These are phyloP conservation scores for Pyrenochaeta sp. DNA, from an alignment of 2,329 filamentous ascomycete genomes.

Conservation along the genomic window DNA sequence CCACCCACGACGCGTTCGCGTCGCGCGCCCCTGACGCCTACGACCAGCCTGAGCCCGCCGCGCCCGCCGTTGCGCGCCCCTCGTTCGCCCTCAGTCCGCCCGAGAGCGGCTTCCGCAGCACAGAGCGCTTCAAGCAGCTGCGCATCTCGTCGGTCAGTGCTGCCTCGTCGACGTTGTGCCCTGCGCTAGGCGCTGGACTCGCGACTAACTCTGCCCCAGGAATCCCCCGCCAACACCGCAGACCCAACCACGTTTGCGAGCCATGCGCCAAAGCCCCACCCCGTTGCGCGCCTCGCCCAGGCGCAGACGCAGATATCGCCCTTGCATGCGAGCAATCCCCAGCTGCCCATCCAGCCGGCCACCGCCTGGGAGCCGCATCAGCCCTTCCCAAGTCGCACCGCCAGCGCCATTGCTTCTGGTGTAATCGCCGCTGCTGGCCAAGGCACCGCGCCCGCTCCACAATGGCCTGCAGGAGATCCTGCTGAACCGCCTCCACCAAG, in stretches of 20 bases:
- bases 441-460: slow-evolving; percentile 14
- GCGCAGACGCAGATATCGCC: slow-evolving; percentile 20
- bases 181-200: slow-evolving; percentile 20
- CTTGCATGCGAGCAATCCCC: slow-evolving; percentile 20
- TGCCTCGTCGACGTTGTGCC: slow-evolving; percentile 12
- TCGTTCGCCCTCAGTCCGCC: slow-evolving; percentile 19
- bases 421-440: slow-evolving; percentile 14
- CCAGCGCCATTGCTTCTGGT: slow-evolving; percentile 17
- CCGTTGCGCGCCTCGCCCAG: slow-evolving; percentile 30
- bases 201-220: slow-evolving; percentile 30
- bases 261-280: slow-evolving; percentile 25
- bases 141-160: slow-evolving; percentile 32
- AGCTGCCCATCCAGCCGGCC: slow-evolving; percentile 22
- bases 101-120: slow-evolving; percentile 15
- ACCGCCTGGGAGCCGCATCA: slow-evolving; percentile 25
- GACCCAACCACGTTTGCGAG: slow-evolving; percentile 34
- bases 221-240: slow-evolving; percentile 24
- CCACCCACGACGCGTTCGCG: slow-evolving; percentile 22
- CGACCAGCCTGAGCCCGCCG: slow-evolving; percentile 20
- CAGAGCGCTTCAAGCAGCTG: slow-evolving; percentile 26
- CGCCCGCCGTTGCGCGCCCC: slow-evolving; percentile 22
- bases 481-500: slow-evolving; percentile 13
- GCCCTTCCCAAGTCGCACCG: slow-evolving; percentile 22
- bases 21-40: slow-evolving; percentile 27
- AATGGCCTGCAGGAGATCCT: slow-evolving; percentile 24